Conservation (phyloP, 257 asterid genomes). For the Capsicum pubescens region DNA sequence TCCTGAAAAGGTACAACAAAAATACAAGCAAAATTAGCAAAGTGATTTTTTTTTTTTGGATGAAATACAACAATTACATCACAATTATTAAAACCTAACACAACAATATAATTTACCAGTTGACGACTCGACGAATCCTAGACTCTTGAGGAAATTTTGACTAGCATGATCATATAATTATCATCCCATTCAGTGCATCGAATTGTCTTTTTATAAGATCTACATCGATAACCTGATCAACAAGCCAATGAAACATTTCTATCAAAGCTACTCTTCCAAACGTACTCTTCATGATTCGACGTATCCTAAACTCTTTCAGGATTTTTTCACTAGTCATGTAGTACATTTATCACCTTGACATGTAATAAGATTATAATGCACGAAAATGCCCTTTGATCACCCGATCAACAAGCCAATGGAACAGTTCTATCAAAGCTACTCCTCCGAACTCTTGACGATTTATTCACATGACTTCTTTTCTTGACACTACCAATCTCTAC, state of each 20-base stretch:
- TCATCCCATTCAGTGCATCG: not conserved
- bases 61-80: constrained; percentile 4
- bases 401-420: constrained; percentile 34
- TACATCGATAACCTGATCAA: not conserved
- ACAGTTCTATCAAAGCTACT: constrained; percentile 54
- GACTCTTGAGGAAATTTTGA: not conserved
- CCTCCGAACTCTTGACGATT: constrained; percentile 47
- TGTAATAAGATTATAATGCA: not conserved
- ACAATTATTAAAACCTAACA: constrained; percentile 10
- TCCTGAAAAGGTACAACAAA: not conserved
- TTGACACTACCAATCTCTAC: constrained; percentile 41
- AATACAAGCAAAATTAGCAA: not conserved
- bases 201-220: not conserved
- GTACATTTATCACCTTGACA: not conserved
- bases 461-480: constrained; percentile 40
- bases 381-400: not conserved
- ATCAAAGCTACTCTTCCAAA: constrained; percentile 52
- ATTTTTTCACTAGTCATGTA: too few relatives aligned
- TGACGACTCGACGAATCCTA: not conserved
- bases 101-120: not conserved
- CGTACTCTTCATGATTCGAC: constrained; percentile 26
- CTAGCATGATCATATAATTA: not conserved
- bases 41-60: not conserved
- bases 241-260: constrained; percentile 43
- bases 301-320: not conserved